A percentile compares a stretch with the other conserved stretches of the same genome.
Conservation (phyloP, 2,329 filamentous ascomycete genomes). For the Chrysosporium queenslandicum region DNA sequence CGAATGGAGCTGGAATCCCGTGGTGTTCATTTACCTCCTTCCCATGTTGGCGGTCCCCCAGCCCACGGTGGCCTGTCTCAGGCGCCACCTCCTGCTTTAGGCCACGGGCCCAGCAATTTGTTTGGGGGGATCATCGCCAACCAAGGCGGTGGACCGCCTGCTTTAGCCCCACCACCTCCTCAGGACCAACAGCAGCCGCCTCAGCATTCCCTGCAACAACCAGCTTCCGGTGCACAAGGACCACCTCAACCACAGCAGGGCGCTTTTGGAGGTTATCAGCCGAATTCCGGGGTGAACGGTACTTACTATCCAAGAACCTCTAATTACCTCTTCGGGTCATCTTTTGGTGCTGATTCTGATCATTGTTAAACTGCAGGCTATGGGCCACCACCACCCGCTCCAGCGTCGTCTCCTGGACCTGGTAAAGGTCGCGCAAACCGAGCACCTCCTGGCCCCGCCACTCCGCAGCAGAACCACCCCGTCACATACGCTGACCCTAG, state of each 20-base stretch:
- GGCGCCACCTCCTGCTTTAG: conserved; percentile 73
- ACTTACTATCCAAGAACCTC: conserved; percentile 26
- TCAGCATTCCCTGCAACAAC: conserved; percentile 51
- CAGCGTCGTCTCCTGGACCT: conserved; percentile 77
- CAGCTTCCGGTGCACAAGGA: conserved; percentile 50
- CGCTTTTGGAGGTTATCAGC: conserved; percentile 61
- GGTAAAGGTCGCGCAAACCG: conserved; percentile 62
- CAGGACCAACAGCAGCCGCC: conserved; percentile 53
- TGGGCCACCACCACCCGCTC: conserved; percentile 69
- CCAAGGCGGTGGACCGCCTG: conserved; percentile 71
- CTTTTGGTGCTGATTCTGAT: conserved; percentile 29
- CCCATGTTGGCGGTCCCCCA: conserved; percentile 61
- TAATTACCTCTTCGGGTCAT: background rate
- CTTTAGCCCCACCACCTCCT: conserved; percentile 64
- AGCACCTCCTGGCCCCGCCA: conserved; percentile 58
- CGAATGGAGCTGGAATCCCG: conserved; percentile 75
- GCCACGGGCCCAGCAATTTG: conserved; percentile 77
- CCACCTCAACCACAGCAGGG: conserved; percentile 60
- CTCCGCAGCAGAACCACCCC: conserved; percentile 81
- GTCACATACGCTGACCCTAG: conserved; percentile 74
- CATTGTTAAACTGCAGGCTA: conserved; percentile 51
- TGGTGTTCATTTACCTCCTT: conserved; percentile 53
- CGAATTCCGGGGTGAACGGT: conserved; percentile 54
- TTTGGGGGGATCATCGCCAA: conserved; percentile 96
- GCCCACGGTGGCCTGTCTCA: conserved; percentile 73